Percentiles rank a stretch among this genome's conserved stretches.
These are phyloP conservation scores for Elongisporangium anandrum DNA, from an alignment of 352 stramenopile genomes.

Conservation along the genomic window DNA sequence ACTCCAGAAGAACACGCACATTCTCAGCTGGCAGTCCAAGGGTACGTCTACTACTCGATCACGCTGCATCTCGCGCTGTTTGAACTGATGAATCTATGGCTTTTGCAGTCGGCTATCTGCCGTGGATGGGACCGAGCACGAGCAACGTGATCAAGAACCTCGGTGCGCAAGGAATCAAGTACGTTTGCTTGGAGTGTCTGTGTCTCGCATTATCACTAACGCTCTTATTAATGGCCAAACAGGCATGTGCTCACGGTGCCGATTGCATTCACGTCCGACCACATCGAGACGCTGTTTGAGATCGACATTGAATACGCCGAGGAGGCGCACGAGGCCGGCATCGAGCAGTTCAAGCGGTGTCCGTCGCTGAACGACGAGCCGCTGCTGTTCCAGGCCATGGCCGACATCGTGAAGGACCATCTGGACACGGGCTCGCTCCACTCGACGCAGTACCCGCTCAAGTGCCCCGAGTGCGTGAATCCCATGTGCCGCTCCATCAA, in stretches of 20 bases:
- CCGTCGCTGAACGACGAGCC: slow-evolving; percentile 95
- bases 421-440: slow-evolving; percentile 75
- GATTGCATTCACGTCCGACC: slow-evolving; percentile 98
- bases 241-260: slow-evolving; percentile 96
- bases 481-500: slow-evolving; percentile 79
- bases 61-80: not conserved
- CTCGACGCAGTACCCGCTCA: slow-evolving; percentile 80
- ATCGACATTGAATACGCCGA: slow-evolving; percentile 99
- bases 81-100: not conserved
- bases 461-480: slow-evolving; percentile 80
- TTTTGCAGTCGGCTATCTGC: slow-evolving; percentile 91
- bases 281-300: slow-evolving; percentile 99
- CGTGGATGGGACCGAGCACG: slow-evolving; percentile 98
- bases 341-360: slow-evolving; percentile 92
- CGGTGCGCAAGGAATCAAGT: slow-evolving; percentile 90
- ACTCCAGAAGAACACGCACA: slow-evolving; percentile 64
- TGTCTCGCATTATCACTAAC: not conserved
- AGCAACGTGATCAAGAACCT: slow-evolving; percentile 93
- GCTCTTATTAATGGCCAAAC: slow-evolving; percentile 1
- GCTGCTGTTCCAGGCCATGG: slow-evolving; percentile 95
- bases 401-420: slow-evolving; percentile 94
- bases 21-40: slow-evolving; percentile 96
- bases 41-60: slow-evolving; percentile 14
- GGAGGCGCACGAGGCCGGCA: slow-evolving; percentile 92
- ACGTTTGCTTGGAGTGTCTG: slow-evolving; percentile 10